phyloP scores from a whole-genome alignment of 805 yeast genomes.

The Starmerella vitae region DNA sequence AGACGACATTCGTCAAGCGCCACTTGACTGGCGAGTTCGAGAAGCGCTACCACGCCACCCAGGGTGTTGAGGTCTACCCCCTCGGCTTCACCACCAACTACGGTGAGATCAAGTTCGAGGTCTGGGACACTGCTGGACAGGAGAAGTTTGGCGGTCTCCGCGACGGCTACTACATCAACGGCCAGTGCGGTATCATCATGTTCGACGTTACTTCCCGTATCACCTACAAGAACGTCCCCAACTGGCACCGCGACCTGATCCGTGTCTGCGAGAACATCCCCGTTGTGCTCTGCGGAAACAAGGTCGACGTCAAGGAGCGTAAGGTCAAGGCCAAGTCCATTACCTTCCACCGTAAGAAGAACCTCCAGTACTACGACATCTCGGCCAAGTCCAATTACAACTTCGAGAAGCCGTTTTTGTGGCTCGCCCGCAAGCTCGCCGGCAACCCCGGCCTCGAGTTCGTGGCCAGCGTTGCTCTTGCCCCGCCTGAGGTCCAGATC shows the following conservation, averaged over 20 bases:
- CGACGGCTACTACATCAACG: constrained; percentile 98
- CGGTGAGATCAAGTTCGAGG: constrained; percentile 98
- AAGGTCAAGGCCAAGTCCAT: constrained; percentile 99
- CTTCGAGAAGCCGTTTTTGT: constrained; percentile 98
- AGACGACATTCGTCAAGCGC: constrained; percentile 99
- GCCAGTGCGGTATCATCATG: constrained; percentile 99
- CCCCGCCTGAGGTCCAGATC: constrained; percentile 98
- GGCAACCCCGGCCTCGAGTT: constrained; percentile 97
- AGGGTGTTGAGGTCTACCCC: constrained; percentile 99
- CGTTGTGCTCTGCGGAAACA: constrained; percentile 97
- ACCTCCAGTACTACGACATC: constrained; percentile 97
- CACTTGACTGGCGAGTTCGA: constrained; percentile 98
- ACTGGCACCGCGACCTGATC: constrained; percentile 99
- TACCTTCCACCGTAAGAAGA: constrained; percentile 99
- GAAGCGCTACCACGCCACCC: constrained; percentile 96
- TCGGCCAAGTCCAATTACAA: constrained; percentile 99
- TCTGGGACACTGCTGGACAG: constrained; percentile 99
- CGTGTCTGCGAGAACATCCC: constrained; percentile 99
- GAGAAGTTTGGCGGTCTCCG: constrained; percentile 99
- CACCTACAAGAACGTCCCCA: constrained; percentile 98
- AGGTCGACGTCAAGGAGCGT: constrained; percentile 99
- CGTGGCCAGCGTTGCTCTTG: constrained; percentile 98
- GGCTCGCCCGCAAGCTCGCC: constrained; percentile 98
- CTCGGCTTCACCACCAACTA: constrained; percentile 94
- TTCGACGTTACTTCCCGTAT: constrained; percentile 98